Percentiles rank a stretch among this genome's conserved stretches.
phyloP scores from a whole-genome alignment of 2,329 filamentous ascomycete species.

The Chaetomium sp. region DNA sequence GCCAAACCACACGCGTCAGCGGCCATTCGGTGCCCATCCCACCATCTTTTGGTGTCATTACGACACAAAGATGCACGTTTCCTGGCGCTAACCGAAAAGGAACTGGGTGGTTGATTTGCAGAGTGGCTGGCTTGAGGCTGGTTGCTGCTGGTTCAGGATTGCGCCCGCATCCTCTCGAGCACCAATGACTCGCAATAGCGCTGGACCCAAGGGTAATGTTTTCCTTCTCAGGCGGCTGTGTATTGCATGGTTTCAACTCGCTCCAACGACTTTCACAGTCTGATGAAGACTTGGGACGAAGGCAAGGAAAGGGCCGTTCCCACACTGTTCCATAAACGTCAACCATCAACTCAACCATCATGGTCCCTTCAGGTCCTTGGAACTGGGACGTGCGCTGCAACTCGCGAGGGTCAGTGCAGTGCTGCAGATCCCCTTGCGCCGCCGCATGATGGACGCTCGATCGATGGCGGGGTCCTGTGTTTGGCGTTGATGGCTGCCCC shows the following conservation, averaged over 20 bases:
- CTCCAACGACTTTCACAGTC: not conserved
- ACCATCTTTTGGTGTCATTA: conserved; percentile 12
- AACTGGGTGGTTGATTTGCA: conserved; percentile 22
- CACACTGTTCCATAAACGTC: conserved; percentile 23
- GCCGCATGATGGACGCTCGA: conserved; percentile 22
- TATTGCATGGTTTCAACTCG: conserved; percentile 24
- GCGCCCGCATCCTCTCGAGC: not conserved
- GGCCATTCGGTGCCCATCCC: conserved; percentile 13
- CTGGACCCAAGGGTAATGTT: not conserved
- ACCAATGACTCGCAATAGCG: conserved; percentile 10
- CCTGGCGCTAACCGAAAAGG: conserved; percentile 28
- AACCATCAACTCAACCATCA: conserved; percentile 23
- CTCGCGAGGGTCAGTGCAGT: not conserved
- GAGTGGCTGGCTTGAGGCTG: not conserved
- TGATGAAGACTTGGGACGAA: not conserved
- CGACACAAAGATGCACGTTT: conserved; percentile 16
- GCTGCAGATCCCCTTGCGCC: conserved; percentile 21
- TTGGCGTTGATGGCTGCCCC: conserved; percentile 23
- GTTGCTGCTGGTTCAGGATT: conserved; percentile 6
- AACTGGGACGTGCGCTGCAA: not conserved
- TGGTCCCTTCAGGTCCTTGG: conserved; percentile 19
- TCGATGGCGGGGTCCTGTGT: conserved; percentile 21
- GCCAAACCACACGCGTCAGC: conserved; percentile 21
- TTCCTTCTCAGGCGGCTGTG: not conserved
- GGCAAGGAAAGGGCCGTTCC: not conserved